Conservation (phyloP, 2,329 filamentous ascomycete genomes). For the Cordyceps militaris region DNA sequence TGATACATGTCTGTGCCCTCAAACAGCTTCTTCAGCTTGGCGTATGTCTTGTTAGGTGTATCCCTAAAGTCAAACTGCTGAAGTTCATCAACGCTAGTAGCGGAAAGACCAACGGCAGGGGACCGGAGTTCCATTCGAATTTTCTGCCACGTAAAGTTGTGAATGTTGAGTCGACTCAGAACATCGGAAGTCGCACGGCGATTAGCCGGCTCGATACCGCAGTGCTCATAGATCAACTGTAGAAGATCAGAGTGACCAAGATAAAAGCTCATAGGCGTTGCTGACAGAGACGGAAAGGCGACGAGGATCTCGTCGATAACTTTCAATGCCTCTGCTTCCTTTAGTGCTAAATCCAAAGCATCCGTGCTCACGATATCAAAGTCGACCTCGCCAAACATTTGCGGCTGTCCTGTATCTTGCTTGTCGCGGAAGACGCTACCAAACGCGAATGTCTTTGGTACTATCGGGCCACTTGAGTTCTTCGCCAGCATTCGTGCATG, state of each 20-base stretch:
- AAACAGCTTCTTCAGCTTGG: conserved; percentile 52
- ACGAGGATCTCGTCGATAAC: conserved; percentile 86
- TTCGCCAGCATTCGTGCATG: conserved; percentile 80
- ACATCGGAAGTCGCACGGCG: conserved; percentile 71
- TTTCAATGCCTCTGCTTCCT: conserved; percentile 90
- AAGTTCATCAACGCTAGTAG: conserved; percentile 85
- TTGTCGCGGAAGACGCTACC: conserved; percentile 80
- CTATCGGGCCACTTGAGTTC: conserved; percentile 49
- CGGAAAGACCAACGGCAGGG: conserved; percentile 72
- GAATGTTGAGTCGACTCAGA: conserved; percentile 79
- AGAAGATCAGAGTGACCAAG: conserved; percentile 83
- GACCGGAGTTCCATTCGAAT: conserved; percentile 75
- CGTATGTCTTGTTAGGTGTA: conserved; percentile 49
- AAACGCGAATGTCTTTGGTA: conserved; percentile 78
- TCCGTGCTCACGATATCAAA: conserved; percentile 91
- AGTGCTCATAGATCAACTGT: conserved; percentile 83
- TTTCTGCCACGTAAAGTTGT: conserved; percentile 73
- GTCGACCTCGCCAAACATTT: conserved; percentile 80
- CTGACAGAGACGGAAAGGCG: conserved; percentile 67
- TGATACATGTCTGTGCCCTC: conserved; percentile 62
- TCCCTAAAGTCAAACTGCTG: conserved; percentile 84
- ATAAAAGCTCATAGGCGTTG: conserved; percentile 76
- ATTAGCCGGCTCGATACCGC: conserved; percentile 64
- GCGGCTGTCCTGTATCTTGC: conserved; percentile 71
- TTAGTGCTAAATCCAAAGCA: conserved; percentile 73